Percentiles rank a stretch among this genome's conserved stretches.
Conservation (phyloP, 441 rosid species). For the Populus hybrid region DNA sequence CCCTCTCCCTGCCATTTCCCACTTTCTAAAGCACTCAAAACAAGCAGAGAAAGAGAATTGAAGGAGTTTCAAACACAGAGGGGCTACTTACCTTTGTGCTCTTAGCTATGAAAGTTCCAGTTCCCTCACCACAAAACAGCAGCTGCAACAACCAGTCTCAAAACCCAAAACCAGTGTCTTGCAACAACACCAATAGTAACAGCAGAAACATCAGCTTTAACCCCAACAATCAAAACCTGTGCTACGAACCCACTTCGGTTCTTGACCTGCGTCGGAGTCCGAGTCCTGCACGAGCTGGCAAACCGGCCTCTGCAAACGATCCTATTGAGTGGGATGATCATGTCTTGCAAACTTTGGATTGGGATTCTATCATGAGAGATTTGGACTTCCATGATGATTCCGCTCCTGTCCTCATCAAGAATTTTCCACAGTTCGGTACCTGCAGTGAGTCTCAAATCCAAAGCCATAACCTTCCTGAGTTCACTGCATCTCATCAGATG, state of each 20-base stretch:
- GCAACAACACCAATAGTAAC: constrained; percentile 17
- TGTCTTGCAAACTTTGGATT: constrained; percentile 62
- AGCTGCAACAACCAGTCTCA: constrained; percentile 25
- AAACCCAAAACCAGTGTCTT: constrained; percentile 28
- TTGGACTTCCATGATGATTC: constrained; percentile 69
- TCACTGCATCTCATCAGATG: constrained; percentile 25
- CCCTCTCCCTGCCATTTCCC: constrained; percentile 14
- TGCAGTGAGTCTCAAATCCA: constrained; percentile 33
- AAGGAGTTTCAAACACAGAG: neutral
- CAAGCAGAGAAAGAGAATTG: neutral
- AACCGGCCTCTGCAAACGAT: constrained; percentile 23
- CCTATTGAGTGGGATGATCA: constrained; percentile 63
- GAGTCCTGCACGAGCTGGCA: constrained; percentile 36
- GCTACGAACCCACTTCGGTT: constrained; percentile 80
- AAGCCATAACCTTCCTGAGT: constrained; percentile 40
- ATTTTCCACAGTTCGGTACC: constrained; percentile 21
- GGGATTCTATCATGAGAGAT: constrained; percentile 88
- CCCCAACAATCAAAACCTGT: constrained; percentile 8
- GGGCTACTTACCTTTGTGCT: neutral
- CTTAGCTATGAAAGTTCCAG: constrained; percentile 60
- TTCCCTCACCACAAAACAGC: constrained; percentile 28
- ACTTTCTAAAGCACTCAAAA: neutral
- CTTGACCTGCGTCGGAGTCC: constrained; percentile 63
- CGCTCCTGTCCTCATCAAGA: constrained; percentile 26
- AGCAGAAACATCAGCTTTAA: constrained; percentile 22